These are phyloP conservation scores for Cladosporium oxysporum DNA, from an alignment of 2,329 filamentous ascomycete species.

Conservation along the genomic window DNA sequence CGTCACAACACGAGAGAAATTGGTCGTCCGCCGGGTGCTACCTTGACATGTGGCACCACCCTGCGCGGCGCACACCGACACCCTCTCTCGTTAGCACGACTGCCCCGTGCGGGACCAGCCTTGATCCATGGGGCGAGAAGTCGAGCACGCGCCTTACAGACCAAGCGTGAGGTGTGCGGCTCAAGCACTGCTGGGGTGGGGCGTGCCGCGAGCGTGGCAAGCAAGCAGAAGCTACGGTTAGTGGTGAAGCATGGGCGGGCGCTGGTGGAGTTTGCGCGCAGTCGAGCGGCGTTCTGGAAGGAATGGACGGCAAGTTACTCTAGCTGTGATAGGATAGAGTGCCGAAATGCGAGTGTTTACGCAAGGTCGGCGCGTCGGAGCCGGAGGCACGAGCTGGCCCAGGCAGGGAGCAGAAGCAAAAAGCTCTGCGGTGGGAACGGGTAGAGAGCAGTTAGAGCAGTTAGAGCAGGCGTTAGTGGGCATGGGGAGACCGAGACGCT, in stretches of 20 bases:
- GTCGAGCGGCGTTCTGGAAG: slow-evolving; percentile 16
- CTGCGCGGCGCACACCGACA: slow-evolving; percentile 13
- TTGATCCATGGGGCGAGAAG: slow-evolving; percentile 4
- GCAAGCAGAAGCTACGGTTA: slow-evolving; percentile 17
- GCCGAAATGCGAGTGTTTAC: slow-evolving; percentile 10
- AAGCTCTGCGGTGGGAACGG: background rate
- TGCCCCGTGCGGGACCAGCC: slow-evolving; percentile 7
- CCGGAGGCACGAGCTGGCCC: slow-evolving; percentile 16
- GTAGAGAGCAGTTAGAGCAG: background rate
- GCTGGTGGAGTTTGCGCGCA: slow-evolving; percentile 3
- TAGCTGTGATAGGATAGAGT: slow-evolving; percentile 18
- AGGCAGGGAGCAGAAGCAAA: background rate
- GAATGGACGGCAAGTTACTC: slow-evolving; percentile 9
- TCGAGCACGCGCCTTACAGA: background rate
- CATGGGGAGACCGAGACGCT: background rate
- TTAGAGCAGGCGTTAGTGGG: background rate
- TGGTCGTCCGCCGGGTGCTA: slow-evolving; percentile 15
- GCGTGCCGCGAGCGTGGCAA: slow-evolving; percentile 1
- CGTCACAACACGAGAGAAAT: slow-evolving; percentile 17
- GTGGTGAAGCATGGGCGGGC: slow-evolving; percentile 9
- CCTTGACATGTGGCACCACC: slow-evolving; percentile 19
- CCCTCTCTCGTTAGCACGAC: background rate
- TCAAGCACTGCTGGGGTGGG: slow-evolving; percentile 17
- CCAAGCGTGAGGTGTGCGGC: slow-evolving; percentile 19
- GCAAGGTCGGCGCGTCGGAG: slow-evolving; percentile 17